Percentiles rank a stretch among this genome's conserved stretches.
Evolutionary conservation across 169 alveolate genomes (phyloP).

Genomic region (Cryptosporidium tyzzeri): DNA sequence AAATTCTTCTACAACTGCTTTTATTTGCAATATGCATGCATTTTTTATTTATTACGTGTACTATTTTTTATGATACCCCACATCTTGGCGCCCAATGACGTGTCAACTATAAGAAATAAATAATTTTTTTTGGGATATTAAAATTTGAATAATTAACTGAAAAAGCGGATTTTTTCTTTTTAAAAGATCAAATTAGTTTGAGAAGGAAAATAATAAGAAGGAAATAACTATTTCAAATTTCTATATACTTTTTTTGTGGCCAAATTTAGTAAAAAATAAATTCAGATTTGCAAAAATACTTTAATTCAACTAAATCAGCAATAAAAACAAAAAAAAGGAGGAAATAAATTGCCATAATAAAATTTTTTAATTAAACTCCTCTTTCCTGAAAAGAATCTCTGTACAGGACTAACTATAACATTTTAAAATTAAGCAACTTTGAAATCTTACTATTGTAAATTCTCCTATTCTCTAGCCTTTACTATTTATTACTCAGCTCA

Average conservation of each 20-base stretch:
- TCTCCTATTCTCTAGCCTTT: background rate
- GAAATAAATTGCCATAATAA: background rate
- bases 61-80: conserved; percentile 12
- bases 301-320: background rate
- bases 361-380: no score
- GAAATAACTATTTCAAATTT: no score
- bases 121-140: background rate
- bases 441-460: background rate
- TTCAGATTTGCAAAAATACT: no score
- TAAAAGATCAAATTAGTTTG: background rate
- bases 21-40: background rate
- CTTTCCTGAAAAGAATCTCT: background rate
- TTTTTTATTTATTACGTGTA: background rate
- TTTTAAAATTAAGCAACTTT: no score
- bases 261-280: no score
- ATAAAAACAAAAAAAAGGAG: no score
- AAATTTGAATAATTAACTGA: background rate
- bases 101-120: conserved; percentile 22
- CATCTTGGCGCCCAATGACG: conserved; percentile 36
- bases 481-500: background rate
- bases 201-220: background rate
- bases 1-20: background rate
- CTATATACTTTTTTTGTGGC: background rate
- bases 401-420: background rate
- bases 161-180: background rate